These are phyloP conservation scores for Suhomyces vadensis DNA, from an alignment of 805 yeast species.

Conservation along the genomic window DNA sequence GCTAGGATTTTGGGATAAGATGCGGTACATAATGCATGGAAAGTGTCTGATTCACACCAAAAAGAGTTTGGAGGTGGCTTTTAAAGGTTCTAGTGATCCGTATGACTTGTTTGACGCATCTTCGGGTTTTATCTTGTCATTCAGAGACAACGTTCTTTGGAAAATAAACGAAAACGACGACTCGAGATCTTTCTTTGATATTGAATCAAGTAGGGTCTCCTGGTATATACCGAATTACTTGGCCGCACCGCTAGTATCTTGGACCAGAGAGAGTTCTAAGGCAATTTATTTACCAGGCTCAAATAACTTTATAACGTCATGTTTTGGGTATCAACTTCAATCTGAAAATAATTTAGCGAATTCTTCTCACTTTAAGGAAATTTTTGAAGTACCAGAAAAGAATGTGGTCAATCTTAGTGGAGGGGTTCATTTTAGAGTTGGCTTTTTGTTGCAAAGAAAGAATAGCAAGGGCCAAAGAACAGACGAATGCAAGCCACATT, in stretches of 20 bases:
- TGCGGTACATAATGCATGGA: slow-evolving; percentile 77
- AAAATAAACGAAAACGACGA: slow-evolving; percentile 65
- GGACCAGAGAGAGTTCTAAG: slow-evolving; percentile 54
- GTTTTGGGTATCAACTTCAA: slow-evolving; percentile 49
- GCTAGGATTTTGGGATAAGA: slow-evolving; percentile 92
- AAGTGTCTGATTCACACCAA: slow-evolving; percentile 50
- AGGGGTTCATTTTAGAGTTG: slow-evolving; percentile 57
- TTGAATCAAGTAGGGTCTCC: slow-evolving; percentile 59
- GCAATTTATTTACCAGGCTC: slow-evolving; percentile 49
- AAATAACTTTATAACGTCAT: slow-evolving; percentile 43
- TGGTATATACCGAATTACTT: slow-evolving; percentile 79
- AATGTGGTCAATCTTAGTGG: slow-evolving; percentile 60
- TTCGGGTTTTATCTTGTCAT: slow-evolving; percentile 77
- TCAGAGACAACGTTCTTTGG: slow-evolving; percentile 62
- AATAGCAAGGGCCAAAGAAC: slow-evolving; percentile 39
- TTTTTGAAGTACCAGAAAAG: slow-evolving; percentile 43
- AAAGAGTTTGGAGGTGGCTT: slow-evolving; percentile 53
- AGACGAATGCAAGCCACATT: slow-evolving; percentile 56
- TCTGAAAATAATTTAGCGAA: not conserved
- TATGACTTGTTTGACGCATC: slow-evolving; percentile 64
- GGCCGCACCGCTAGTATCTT: slow-evolving; percentile 48
- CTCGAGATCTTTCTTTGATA: slow-evolving; percentile 65
- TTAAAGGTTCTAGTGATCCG: slow-evolving; percentile 81
- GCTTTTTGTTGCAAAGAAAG: slow-evolving; percentile 56
- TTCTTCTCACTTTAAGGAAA: not conserved